Percentiles rank a stretch among this genome's conserved stretches.
phyloP scores from a whole-genome alignment of 352 stramenopile species.

The Hyaloperonospora arabidopsidis region DNA sequence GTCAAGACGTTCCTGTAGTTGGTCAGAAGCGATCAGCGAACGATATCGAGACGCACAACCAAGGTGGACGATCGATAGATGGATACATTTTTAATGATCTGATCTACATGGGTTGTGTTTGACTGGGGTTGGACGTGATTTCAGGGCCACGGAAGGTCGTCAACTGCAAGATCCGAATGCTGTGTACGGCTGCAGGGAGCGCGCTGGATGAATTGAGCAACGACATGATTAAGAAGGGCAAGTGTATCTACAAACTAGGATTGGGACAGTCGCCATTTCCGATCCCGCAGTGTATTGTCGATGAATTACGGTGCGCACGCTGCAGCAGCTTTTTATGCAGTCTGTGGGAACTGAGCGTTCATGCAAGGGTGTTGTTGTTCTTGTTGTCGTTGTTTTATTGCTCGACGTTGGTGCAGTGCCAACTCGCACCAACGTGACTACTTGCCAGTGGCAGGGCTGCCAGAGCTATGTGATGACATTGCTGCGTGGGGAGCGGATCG shows the following conservation, averaged over 20 bases:
- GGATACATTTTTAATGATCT: neutral
- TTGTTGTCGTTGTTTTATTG: neutral
- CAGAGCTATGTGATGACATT: slow-evolving; percentile 72
- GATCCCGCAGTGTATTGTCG: slow-evolving; percentile 82
- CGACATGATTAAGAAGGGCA: slow-evolving; percentile 71
- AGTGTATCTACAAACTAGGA: slow-evolving; percentile 79
- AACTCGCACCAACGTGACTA: slow-evolving; percentile 82
- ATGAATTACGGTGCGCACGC: slow-evolving; percentile 72
- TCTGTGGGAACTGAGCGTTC: too few species aligned
- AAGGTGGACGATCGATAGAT: slow-evolving; percentile 21
- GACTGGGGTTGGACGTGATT: slow-evolving; percentile 1
- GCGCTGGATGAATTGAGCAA: slow-evolving; percentile 83
- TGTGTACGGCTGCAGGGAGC: slow-evolving; percentile 69
- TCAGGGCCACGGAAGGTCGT: slow-evolving; percentile 70
- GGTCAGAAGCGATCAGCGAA: slow-evolving; percentile 46
- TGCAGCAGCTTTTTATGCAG: too few species aligned
- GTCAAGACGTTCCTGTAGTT: slow-evolving; percentile 2
- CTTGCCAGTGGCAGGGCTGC: slow-evolving; percentile 66
- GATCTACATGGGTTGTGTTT: slow-evolving; percentile 1
- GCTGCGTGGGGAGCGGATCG: slow-evolving; percentile 52
- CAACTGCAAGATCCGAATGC: slow-evolving; percentile 83
- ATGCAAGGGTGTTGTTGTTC: neutral
- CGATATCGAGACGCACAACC: slow-evolving; percentile 24
- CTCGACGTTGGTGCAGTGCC: slow-evolving; percentile 26
- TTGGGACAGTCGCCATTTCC: slow-evolving; percentile 82